Conservation (phyloP, 2,329 filamentous ascomycete genomes). For the Pestalotiopsis sp. region DNA sequence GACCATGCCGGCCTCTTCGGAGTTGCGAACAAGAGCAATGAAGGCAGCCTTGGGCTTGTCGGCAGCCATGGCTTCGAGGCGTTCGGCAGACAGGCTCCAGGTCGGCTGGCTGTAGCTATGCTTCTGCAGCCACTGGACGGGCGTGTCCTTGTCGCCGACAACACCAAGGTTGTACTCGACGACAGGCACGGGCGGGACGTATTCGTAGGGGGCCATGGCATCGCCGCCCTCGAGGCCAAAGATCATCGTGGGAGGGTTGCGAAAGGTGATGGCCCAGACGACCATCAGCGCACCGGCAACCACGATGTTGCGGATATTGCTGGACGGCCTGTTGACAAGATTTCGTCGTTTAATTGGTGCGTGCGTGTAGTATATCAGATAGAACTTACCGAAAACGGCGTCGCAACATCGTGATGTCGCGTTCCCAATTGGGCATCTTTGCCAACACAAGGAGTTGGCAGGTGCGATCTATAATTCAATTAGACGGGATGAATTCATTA, state of each 20-base stretch:
- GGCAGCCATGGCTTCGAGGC: constrained; percentile 20
- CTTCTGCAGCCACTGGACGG: constrained; percentile 29
- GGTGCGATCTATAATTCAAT: too few relatives aligned
- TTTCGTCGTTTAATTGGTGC: not conserved
- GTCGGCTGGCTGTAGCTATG: constrained; percentile 26
- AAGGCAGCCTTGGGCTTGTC: constrained; percentile 44
- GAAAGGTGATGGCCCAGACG: not conserved
- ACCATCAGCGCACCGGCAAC: not conserved
- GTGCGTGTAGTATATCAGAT: not conserved
- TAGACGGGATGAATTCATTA: too few relatives aligned
- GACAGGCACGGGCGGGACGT: not conserved
- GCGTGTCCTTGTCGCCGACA: not conserved
- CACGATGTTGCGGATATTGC: not conserved
- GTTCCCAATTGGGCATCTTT: too few relatives aligned
- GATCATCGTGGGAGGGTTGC: not conserved
- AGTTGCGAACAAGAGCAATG: constrained; percentile 72
- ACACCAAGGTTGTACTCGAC: not conserved
- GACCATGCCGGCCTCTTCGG: constrained; percentile 68
- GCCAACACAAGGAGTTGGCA: too few relatives aligned
- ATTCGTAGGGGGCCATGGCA: not conserved
- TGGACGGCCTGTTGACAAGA: not conserved
- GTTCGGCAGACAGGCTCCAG: constrained; percentile 16
- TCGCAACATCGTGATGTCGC: not conserved
- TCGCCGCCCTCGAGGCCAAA: not conserved
- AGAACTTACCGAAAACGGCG: not conserved